A percentile compares a stretch with the other conserved stretches of the same genome.
Evolutionary conservation across 1,284 basidiomycete species (phyloP).

Genomic region (Marasmius tenuissimus): DNA sequence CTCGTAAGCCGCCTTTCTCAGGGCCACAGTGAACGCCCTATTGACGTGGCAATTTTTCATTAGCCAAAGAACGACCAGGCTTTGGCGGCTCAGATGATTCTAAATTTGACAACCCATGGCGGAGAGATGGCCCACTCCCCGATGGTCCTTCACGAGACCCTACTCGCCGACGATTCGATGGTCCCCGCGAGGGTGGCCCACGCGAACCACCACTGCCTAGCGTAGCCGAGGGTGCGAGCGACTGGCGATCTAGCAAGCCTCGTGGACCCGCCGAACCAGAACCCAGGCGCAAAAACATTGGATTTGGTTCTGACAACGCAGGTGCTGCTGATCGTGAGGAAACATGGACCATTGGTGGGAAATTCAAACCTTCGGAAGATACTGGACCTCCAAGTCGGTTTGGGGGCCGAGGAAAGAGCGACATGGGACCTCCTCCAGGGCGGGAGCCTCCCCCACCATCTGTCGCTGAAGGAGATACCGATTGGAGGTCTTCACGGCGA

Average conservation of each 20-base stretch:
- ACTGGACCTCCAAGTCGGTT: conserved; percentile 45
- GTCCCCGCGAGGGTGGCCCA: conserved; percentile 42
- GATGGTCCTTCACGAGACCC: conserved; percentile 55
- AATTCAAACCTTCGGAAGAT: conserved; percentile 59
- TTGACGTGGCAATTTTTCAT: conserved; percentile 6
- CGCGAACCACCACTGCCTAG: conserved; percentile 39
- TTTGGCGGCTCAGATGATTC: conserved; percentile 65
- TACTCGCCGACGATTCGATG: conserved; percentile 65
- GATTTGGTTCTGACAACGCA: conserved; percentile 49
- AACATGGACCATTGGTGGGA: conserved; percentile 69
- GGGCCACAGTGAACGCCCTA: not conserved
- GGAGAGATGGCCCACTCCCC: conserved; percentile 87
- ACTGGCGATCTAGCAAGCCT: conserved; percentile 74
- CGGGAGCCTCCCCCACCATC: not conserved
- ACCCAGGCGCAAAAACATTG: conserved; percentile 55
- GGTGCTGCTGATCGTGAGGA: conserved; percentile 77
- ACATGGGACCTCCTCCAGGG: conserved; percentile 52
- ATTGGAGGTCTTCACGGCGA: conserved; percentile 58
- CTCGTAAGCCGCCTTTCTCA: conserved; percentile 60
- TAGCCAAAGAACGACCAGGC: conserved; percentile 73
- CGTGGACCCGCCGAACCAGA: conserved; percentile 48
- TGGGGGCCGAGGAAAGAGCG: conserved; percentile 50
- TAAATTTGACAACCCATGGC: conserved; percentile 82
- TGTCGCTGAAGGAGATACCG: conserved; percentile 47
- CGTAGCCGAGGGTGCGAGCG: conserved; percentile 56